Conservation (phyloP, 495 filamentous ascomycete genomes). For the Aspergillus asperescens region DNA sequence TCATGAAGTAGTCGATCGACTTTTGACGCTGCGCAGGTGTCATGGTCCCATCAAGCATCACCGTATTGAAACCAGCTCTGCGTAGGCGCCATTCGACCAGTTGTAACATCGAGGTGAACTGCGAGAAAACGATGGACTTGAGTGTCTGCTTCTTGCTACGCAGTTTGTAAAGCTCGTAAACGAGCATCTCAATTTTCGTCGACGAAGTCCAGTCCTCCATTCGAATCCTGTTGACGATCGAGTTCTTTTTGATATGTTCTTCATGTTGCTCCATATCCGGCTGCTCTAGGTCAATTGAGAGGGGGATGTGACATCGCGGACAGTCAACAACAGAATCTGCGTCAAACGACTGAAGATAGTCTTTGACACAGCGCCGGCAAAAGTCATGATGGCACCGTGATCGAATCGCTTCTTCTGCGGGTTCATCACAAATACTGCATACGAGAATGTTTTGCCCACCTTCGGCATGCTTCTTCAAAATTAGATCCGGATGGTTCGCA, state of each 20-base stretch:
- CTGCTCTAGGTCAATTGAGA: conserved; percentile 88
- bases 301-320: conserved; percentile 82
- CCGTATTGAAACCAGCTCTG: conserved; percentile 91
- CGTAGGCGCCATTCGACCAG: conserved; percentile 92
- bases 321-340: conserved; percentile 65
- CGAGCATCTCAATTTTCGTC: conserved; percentile 93
- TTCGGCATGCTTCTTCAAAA: conserved; percentile 77
- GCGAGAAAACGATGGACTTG: conserved; percentile 77
- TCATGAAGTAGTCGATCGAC: conserved; percentile 94
- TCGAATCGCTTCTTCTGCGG: conserved; percentile 88
- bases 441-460: conserved; percentile 87
- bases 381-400: conserved; percentile 93
- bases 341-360: conserved; percentile 71
- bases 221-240: conserved; percentile 94
- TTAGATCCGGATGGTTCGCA: conserved; percentile 90
- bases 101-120: conserved; percentile 69
- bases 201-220: conserved; percentile 98
- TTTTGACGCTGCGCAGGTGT: conserved; percentile 85
- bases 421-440: conserved; percentile 91
- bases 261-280: conserved; percentile 89
- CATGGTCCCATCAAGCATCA: conserved; percentile 97
- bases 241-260: conserved; percentile 76
- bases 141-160: conserved; percentile 84
- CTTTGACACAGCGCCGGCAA: conserved; percentile 82
- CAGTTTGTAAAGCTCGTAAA: conserved; percentile 86